These are phyloP conservation scores for Punica granatum DNA, from an alignment of 345 rosid genomes.

Conservation along the genomic window DNA sequence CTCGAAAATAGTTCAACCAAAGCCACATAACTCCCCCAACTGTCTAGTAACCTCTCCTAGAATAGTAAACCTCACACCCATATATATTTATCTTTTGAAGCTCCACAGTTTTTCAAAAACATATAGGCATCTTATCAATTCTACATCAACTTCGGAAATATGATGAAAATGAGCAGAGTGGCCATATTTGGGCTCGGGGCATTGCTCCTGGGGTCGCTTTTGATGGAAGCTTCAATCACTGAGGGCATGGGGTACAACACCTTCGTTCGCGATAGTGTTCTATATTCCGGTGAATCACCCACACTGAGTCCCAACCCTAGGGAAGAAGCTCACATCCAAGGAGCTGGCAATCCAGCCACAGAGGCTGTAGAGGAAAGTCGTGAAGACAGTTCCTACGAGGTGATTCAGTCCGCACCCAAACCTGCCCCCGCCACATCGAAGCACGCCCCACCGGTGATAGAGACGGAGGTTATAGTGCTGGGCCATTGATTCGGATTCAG, in stretches of 20 bases:
- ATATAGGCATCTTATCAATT: neutral
- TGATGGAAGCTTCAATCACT: neutral
- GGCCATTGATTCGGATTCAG: neutral
- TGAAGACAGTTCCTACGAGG: neutral
- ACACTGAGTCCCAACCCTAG: neutral
- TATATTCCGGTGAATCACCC: neutral
- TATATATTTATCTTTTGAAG: neutral
- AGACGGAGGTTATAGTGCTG: neutral
- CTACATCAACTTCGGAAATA: neutral
- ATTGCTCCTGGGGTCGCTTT: neutral
- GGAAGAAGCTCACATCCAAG: neutral
- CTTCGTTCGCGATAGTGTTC: neutral
- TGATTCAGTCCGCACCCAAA: neutral
- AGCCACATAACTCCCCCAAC: neutral
- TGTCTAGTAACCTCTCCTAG: neutral
- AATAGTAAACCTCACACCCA: neutral
- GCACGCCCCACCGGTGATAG: neutral
- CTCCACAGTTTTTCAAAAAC: neutral
- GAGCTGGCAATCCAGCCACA: neutral
- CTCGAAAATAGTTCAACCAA: neutral
- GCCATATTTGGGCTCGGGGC: neutral
- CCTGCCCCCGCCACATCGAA: neutral
- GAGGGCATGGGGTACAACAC: neutral
- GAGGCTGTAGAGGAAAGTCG: neutral
- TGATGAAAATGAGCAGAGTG: neutral